Base-by-base conservation (phyloP, 176 grass and related monocot genomes). In the Oryza rufipogon region DNA sequence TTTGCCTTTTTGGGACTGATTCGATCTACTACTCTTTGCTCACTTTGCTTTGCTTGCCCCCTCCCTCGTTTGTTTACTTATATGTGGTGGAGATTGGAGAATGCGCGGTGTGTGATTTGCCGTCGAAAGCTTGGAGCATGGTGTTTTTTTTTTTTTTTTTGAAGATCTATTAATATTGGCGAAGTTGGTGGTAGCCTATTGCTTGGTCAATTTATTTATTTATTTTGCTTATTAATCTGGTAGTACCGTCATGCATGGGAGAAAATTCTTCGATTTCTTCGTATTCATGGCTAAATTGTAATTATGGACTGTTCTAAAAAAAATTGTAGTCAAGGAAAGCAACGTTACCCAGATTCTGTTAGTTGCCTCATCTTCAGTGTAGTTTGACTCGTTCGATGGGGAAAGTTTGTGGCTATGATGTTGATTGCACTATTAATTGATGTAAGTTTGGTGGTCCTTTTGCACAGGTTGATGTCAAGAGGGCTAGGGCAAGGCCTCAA, bases 381-480 rank as follows among this genome's bases (percentile, higher is more conserved):
- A 26, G 17, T 47, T 45, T 71, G 74, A 30, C 23, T 42, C 2
- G 9, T 25, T 23, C 20, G 7, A 41, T 51, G 23, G 73, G 48
- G 4, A 48, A 22, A 73, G 47, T 26, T 49, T 67, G 51, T 63
- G 19, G 6, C 56, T 79, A 42, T 64, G 64, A 71, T 56, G 44
- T 4, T 1, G 33, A 78, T 47, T 47, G 13, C 6, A 7, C 26
- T 4, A 66, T 66, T 81, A 12, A 14, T 51, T 58, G 34, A 36
- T 36, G 34, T 36, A 36, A 36, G 34, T n/a, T 1, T 47, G 6
- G 9, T 47, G 6, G 9, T 20, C 73, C 19, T 39, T 45, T 70
- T 74, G 11, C 58, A 7, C 46, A 92, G 93, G 90, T 95, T 6
- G 93, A 95, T 26, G 93, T 95, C 20, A 95, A 95, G 86, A 83